phyloP scores from a whole-genome alignment of 1,139 yeast species.

The Hemisphaericaspora xylanilytica region DNA sequence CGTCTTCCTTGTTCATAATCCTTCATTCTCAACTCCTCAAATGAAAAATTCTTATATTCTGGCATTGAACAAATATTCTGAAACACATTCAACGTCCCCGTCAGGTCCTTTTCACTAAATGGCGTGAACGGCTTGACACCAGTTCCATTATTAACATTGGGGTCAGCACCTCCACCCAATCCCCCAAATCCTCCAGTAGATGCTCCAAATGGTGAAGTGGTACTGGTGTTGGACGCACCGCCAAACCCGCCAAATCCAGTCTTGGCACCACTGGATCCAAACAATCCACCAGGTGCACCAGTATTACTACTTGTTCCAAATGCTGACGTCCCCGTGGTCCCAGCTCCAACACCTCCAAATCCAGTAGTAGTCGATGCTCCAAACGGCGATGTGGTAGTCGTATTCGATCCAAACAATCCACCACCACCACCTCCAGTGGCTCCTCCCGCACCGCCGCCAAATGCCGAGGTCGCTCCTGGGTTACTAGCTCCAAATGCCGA shows the following conservation, averaged over 20 bases:
- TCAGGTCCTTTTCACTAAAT: conserved; percentile 69
- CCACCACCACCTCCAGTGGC: conserved; percentile 16
- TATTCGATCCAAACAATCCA: conserved; percentile 25
- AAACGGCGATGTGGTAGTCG: conserved; percentile 19
- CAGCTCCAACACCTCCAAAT: conserved; percentile 35
- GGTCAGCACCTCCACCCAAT: conserved; percentile 27
- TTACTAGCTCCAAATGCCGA: conserved; percentile 16
- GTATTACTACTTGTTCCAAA: conserved; percentile 12
- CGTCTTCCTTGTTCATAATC: conserved; percentile 81
- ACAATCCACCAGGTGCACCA: conserved; percentile 33
- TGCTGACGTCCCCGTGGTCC: conserved; percentile 19
- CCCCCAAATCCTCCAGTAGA: conserved; percentile 15
- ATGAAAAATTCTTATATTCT: conserved; percentile 74
- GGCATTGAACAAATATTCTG: conserved; percentile 88
- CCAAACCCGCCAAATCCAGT: conserved; percentile 35
- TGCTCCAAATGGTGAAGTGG: conserved; percentile 11
- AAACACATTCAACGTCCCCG: conserved; percentile 56
- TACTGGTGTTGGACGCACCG: conserved; percentile 10
- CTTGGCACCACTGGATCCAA: conserved; percentile 23
- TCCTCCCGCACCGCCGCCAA: conserved; percentile 21
- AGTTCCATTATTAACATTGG: conserved; percentile 63
- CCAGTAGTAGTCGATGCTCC: conserved; percentile 11
- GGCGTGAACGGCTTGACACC: conserved; percentile 65
- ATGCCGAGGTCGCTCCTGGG: conserved; percentile 11
- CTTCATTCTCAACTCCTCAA: conserved; percentile 84